These are phyloP conservation scores for Curvularia sp. DNA, from an alignment of 2,329 filamentous ascomycete species.

Conservation along the genomic window DNA sequence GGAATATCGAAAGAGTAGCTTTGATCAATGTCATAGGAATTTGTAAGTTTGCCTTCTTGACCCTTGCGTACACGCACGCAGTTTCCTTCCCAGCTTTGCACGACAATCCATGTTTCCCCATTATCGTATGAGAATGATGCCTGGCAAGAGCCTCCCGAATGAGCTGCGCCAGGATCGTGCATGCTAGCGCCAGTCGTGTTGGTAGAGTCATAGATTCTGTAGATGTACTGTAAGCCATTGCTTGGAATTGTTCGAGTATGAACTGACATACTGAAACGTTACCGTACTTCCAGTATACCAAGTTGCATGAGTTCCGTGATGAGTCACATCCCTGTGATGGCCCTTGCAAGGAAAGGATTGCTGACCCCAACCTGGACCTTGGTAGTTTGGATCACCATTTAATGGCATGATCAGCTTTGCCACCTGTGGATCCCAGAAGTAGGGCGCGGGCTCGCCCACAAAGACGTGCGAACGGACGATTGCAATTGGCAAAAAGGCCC, in stretches of 20 bases:
- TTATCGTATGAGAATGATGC: slow-evolving; percentile 52
- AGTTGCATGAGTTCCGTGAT: neutral
- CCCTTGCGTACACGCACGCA: slow-evolving; percentile 46
- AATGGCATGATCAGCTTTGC: slow-evolving; percentile 17
- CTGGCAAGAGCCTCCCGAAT: slow-evolving; percentile 55
- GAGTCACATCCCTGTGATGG: slow-evolving; percentile 1
- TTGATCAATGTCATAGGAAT: slow-evolving; percentile 43
- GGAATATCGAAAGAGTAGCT: slow-evolving; percentile 53
- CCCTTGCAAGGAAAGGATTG: slow-evolving; percentile 14
- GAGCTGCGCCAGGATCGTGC: slow-evolving; percentile 19
- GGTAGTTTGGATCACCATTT: slow-evolving; percentile 12
- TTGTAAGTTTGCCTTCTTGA: slow-evolving; percentile 15
- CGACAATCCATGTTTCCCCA: slow-evolving; percentile 51
- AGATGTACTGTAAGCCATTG: neutral
- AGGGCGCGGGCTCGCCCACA: slow-evolving; percentile 5
- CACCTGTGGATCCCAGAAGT: slow-evolving; percentile 3
- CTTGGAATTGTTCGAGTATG: neutral
- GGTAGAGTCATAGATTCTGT: slow-evolving; percentile 14
- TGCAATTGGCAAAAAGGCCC: neutral
- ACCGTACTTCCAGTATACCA: slow-evolving; percentile 10
- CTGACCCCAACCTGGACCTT: slow-evolving; percentile 8
- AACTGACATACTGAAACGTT: slow-evolving; percentile 6
- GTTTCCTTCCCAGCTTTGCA: slow-evolving; percentile 53
- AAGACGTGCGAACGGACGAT: slow-evolving; percentile 11
- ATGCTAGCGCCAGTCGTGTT: slow-evolving; percentile 13